Evolutionary conservation across 192 early-diverging fungal species (phyloP), one percentile per base, ranked within the genome.

Genomic region (Phycomyces nitens): DNA sequence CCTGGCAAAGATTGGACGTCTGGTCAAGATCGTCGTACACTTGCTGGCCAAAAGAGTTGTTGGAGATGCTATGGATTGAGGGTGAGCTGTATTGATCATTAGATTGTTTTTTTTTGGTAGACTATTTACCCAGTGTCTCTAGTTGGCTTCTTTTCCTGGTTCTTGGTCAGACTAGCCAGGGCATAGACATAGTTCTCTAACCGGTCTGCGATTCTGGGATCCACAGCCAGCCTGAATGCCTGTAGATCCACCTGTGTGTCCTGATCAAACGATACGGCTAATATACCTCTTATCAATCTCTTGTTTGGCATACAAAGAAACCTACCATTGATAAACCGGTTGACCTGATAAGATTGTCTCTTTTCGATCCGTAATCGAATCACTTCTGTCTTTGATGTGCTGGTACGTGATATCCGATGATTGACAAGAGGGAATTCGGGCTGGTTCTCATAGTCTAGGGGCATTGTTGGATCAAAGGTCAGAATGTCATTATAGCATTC

Each of bases 221-320:
- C 80, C n/a, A 84, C 6, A 21, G 75, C 66, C 8, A 82, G 26
- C 21, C 77, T 77, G 4, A 80, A 43, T n/a, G 83, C 77, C 42
- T 80, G 74, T 9, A 82, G 67, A 9, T 82, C 78, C 6, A 80
- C 59, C 18, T 60, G 61, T 3, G 78, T 64, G 44, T 82, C 80
- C 5, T 66, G 68, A 50, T 63, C 58, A 18, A 23, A 42, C 5
- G 64, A 56, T n/a, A 41, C 23, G 16, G 53, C 53, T 56, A 56
- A 18, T 14, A n/a, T n/a, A n/a, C 2, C 34, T 49, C 8, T 15
- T 3, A 49, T 34, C 2, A 34, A 34, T 34, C n/a, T n/a, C n/a
- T n/a, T n/a, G n/a, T n/a, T n/a, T n/a, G 7, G 29, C 29, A 34
- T 34, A 34, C 29, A 34, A 34, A 5, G 7, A 34, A 34, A 34